These are phyloP conservation scores for Ustilaginoidea virens DNA, from an alignment of 2,329 filamentous ascomycete genomes.

Conservation along the genomic window DNA sequence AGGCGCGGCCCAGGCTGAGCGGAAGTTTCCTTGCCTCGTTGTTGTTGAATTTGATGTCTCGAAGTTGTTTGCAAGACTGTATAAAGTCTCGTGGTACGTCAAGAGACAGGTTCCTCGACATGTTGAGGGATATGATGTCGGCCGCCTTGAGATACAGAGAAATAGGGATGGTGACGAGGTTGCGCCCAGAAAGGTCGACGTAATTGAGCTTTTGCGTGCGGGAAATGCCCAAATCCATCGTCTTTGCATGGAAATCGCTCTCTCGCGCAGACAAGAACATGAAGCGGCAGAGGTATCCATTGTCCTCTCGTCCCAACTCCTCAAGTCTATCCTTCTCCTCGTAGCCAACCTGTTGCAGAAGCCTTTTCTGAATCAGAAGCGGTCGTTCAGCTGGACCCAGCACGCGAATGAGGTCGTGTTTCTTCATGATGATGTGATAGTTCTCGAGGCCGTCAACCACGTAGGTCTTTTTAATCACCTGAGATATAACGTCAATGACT, in stretches of 20 bases:
- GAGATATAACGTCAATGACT: constrained; percentile 73
- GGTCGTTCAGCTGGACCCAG: constrained; percentile 67
- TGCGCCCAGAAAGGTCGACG: constrained; percentile 79
- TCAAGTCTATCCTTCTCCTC: constrained; percentile 74
- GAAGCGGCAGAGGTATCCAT: constrained; percentile 92
- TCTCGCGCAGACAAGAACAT: constrained; percentile 85
- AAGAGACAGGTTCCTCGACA: constrained; percentile 82
- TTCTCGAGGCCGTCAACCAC: constrained; percentile 81
- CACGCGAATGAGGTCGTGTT: constrained; percentile 77
- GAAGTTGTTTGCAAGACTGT: constrained; percentile 75
- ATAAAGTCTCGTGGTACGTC: constrained; percentile 95
- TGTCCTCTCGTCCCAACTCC: constrained; percentile 90
- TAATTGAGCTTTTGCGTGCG: constrained; percentile 86
- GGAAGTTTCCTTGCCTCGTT: constrained; percentile 85
- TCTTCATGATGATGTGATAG: constrained; percentile 89
- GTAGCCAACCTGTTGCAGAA: constrained; percentile 87
- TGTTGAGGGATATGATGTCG: constrained; percentile 88
- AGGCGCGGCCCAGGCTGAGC: constrained; percentile 67
- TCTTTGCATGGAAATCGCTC: constrained; percentile 54
- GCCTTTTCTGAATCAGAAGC: constrained; percentile 76
- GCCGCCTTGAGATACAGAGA: constrained; percentile 78
- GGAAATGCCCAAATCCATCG: constrained; percentile 63
- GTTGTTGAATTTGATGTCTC: constrained; percentile 90
- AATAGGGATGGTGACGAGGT: constrained; percentile 89
- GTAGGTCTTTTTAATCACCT: constrained; percentile 88